phyloP scores from a whole-genome alignment of 2,329 filamentous ascomycete species.

The Aspergillus jensenii region DNA sequence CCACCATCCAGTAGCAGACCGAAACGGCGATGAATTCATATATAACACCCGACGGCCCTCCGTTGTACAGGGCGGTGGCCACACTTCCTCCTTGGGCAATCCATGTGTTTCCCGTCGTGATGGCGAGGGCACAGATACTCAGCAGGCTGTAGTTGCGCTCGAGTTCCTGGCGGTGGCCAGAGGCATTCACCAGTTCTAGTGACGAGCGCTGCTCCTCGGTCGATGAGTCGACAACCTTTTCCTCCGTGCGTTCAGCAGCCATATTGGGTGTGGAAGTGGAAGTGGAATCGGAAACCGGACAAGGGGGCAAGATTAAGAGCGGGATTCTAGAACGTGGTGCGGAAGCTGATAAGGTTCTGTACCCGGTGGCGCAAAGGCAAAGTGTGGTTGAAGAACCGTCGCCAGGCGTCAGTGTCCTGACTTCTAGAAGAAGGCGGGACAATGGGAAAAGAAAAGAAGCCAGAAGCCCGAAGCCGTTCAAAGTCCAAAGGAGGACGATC shows the following conservation, averaged over 20 bases:
- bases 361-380: background rate
- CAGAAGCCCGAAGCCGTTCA: background rate
- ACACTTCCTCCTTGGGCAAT: constrained; percentile 63
- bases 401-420: background rate
- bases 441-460: background rate
- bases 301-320: background rate
- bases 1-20: constrained; percentile 59
- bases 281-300: background rate
- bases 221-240: constrained; percentile 22
- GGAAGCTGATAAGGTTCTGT: background rate
- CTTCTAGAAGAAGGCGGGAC: background rate
- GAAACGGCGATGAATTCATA: constrained; percentile 59
- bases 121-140: constrained; percentile 58
- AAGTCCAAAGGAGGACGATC: background rate
- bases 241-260: constrained; percentile 22
- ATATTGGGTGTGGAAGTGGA: constrained; percentile 9
- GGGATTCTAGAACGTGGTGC: background rate
- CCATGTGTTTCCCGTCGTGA: constrained; percentile 67
- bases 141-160: constrained; percentile 62
- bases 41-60: constrained; percentile 61
- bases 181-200: constrained; percentile 58
- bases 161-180: constrained; percentile 64
- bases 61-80: constrained; percentile 58
- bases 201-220: constrained; percentile 26
- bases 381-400: background rate